These are phyloP conservation scores for Neopestalotiopsis sp. DNA, from an alignment of 2,329 filamentous ascomycete species.

Conservation along the genomic window DNA sequence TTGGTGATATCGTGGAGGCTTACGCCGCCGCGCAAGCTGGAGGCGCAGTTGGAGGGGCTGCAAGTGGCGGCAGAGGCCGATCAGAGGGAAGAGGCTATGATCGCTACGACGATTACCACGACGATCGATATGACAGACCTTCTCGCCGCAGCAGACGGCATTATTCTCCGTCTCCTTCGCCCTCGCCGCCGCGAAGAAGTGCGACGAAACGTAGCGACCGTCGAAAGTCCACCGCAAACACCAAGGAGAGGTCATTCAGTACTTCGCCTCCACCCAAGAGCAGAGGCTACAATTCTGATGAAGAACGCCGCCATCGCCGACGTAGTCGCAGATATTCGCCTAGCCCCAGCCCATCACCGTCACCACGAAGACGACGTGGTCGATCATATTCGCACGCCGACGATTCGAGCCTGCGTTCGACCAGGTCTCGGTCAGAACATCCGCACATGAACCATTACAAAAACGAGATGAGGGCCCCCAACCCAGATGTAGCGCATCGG, in stretches of 20 bases:
- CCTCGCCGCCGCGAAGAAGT: slow-evolving; percentile 18
- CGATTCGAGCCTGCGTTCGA: neutral
- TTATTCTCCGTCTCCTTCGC: slow-evolving; percentile 21
- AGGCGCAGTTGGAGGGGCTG: neutral
- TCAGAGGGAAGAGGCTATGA: slow-evolving; percentile 26
- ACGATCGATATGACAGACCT: slow-evolving; percentile 16
- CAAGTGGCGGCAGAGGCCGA: slow-evolving; percentile 20
- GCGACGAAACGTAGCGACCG: slow-evolving; percentile 14
- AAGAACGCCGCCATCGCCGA: slow-evolving; percentile 11
- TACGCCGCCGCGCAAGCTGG: slow-evolving; percentile 33
- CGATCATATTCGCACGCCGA: neutral
- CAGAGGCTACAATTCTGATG: slow-evolving; percentile 14
- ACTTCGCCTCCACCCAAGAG: slow-evolving; percentile 13
- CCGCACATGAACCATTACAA: slow-evolving; percentile 9
- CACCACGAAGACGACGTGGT: slow-evolving; percentile 2
- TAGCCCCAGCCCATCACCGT: slow-evolving; percentile 13
- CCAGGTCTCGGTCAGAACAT: neutral
- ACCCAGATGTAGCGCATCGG: slow-evolving; percentile 26
- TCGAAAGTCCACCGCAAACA: slow-evolving; percentile 15
- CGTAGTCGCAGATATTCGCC: slow-evolving; percentile 12
- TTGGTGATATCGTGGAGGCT: slow-evolving; percentile 35
- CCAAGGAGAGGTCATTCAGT: slow-evolving; percentile 21
- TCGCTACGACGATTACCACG: slow-evolving; percentile 22
- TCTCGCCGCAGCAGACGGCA: slow-evolving; percentile 16
- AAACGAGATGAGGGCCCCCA: slow-evolving; percentile 19